Evolutionary conservation across 2,329 filamentous ascomycete genomes (phyloP).

Genomic region (Claviceps maximensis): DNA sequence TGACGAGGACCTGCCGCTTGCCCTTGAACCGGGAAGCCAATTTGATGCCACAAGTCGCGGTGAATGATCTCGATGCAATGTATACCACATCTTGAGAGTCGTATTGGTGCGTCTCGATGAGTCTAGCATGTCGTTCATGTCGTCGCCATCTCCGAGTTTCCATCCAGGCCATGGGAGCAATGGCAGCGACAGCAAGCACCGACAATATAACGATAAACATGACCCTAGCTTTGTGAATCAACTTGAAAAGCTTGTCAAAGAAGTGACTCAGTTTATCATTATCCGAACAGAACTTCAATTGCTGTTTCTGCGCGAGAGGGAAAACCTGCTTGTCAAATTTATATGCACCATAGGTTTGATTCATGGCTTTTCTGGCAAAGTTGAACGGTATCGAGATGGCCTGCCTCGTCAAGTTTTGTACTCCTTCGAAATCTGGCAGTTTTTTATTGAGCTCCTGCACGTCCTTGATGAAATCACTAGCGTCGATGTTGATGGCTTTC

Average conservation of each 20-base stretch:
- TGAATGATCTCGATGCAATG: conserved; percentile 69
- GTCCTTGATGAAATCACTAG: conserved; percentile 52
- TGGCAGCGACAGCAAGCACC: conserved; percentile 56
- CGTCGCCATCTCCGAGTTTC: conserved; percentile 67
- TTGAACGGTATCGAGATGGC: conserved; percentile 72
- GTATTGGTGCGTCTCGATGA: conserved; percentile 52
- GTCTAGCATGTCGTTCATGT: conserved; percentile 54
- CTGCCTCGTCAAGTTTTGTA: conserved; percentile 67
- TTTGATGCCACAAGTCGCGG: conserved; percentile 58
- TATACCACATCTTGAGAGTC: conserved; percentile 85
- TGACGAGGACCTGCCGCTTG: conserved; percentile 56
- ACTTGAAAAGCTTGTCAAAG: conserved; percentile 57
- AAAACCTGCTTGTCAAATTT: conserved; percentile 67
- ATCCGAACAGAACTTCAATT: conserved; percentile 76
- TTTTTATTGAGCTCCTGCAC: conserved; percentile 62
- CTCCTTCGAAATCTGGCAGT: conserved; percentile 71
- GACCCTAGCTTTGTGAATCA: conserved; percentile 56
- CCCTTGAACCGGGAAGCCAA: conserved; percentile 51
- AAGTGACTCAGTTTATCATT: conserved; percentile 73
- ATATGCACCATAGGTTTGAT: conserved; percentile 58
- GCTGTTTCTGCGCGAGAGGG: conserved; percentile 70
- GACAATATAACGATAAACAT: conserved; percentile 66
- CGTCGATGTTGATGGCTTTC: conserved; percentile 53
- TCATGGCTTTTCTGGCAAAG: conserved; percentile 59
- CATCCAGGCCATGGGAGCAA: conserved; percentile 65